A percentile compares a stretch with the other conserved stretches of the same genome.
These are phyloP conservation scores for Neurospora sp. DNA, from an alignment of 2,329 filamentous ascomycete species.

Conservation along the genomic window DNA sequence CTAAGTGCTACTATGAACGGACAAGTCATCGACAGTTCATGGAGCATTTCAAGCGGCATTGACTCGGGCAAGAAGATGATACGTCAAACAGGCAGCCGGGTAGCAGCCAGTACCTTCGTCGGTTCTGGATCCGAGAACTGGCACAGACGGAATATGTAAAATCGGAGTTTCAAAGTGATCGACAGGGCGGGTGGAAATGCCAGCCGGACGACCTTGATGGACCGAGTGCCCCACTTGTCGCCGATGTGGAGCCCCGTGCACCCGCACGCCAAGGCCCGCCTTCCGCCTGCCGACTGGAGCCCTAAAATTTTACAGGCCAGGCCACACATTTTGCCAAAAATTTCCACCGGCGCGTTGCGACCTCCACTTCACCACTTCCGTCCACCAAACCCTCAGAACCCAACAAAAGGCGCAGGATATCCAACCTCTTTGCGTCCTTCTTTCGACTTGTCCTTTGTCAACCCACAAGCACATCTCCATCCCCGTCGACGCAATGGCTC, in stretches of 20 bases:
- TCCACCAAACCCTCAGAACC: slow-evolving; percentile 10
- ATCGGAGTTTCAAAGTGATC: not conserved
- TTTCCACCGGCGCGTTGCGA: not conserved
- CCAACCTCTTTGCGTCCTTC: slow-evolving; percentile 52
- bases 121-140: not conserved
- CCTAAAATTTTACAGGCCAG: slow-evolving; percentile 5
- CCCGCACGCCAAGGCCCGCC: not conserved
- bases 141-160: not conserved
- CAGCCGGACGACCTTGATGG: not conserved
- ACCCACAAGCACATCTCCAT: slow-evolving; percentile 6
- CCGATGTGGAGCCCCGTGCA: not conserved
- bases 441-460: slow-evolving; percentile 10
- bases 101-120: not conserved
- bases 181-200: not conserved
- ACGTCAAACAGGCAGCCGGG: not conserved
- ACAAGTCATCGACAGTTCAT: no score
- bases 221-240: not conserved
- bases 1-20: no score
- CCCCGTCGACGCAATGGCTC: slow-evolving; percentile 62
- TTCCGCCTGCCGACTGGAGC: slow-evolving; percentile 1
- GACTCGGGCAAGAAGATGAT: no score
- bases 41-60: no score
- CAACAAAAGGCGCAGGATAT: slow-evolving; percentile 68
- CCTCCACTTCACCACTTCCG: not conserved
- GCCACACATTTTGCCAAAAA: slow-evolving; percentile 5